Percentiles rank a stretch among this genome's conserved stretches.
phyloP scores from a whole-genome alignment of 2,329 filamentous ascomycete genomes.

The Phialophora chinensis region DNA sequence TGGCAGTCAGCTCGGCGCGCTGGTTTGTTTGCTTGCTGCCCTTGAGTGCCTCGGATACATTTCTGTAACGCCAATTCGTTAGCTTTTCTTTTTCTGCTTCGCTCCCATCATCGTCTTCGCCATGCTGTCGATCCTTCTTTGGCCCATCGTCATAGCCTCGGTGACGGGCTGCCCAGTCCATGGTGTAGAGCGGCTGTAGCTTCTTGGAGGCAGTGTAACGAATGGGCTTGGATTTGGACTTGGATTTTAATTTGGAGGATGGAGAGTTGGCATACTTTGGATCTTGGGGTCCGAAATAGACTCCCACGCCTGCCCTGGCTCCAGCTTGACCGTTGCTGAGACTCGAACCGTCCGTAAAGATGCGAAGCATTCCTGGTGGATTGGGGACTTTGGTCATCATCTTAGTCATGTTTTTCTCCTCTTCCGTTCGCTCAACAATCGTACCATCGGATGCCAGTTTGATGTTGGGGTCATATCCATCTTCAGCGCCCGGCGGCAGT shows the following conservation, averaged over 20 bases:
- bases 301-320: constrained; percentile 66
- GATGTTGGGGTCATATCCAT: constrained; percentile 66
- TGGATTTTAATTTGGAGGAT: constrained; percentile 21
- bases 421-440: constrained; percentile 61
- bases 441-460: constrained; percentile 61
- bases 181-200: constrained; percentile 35
- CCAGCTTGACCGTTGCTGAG: constrained; percentile 62
- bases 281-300: constrained; percentile 68
- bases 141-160: constrained; percentile 13
- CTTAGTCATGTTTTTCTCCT: constrained; percentile 57
- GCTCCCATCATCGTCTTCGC: constrained; percentile 12
- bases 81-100: constrained; percentile 30
- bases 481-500: constrained; percentile 61
- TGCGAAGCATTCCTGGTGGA: constrained; percentile 59
- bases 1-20: constrained; percentile 89
- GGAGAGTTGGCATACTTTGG: constrained; percentile 53
- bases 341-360: constrained; percentile 69
- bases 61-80: constrained; percentile 54
- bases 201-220: constrained; percentile 31
- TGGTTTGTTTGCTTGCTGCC: constrained; percentile 88
- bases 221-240: constrained; percentile 19
- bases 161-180: constrained; percentile 37
- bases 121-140: constrained; percentile 12
- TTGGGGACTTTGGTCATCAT: constrained; percentile 47
- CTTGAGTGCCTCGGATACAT: constrained; percentile 75